Base-by-base conservation (phyloP, 208 protist genomes). In the Crithidia brevicula region DNA sequence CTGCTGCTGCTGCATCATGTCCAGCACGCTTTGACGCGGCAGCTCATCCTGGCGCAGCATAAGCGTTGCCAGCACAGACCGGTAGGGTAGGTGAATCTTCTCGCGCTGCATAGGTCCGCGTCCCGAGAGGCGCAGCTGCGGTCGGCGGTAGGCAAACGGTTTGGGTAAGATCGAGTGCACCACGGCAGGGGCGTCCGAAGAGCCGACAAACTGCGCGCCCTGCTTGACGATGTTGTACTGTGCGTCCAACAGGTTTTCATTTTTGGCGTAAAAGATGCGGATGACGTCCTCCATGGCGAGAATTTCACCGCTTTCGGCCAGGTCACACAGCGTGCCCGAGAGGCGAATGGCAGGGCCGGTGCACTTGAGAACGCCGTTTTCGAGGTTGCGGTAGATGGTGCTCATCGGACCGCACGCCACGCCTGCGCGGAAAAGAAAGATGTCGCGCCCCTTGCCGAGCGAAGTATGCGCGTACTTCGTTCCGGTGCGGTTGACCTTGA, bases 221-320 rank as follows among this genome's bases (percentile, higher is more conserved):
- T 87, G 72, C 23, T 81, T 79, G 34, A 92, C 66, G 54, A 93
- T 89, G 70, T 96, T 96, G 77, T 91, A 96, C 73, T 89, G 81
- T 33, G 72, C 74, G 43, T 85, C 88, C 11, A 83, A 16, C 58
- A 96, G 53, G 58, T 94, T 94, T 33, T 85, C 74, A 9, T 85
- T 91, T 47, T 81, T 91, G 15, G 65, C 53, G 70, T 93, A 71
- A 50, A 89, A 96, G 45, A 61, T 79, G 28, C 82, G 64, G 25
- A 96, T 80, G 57, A 94, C 82, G 25, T 89, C 85, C 27, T 86
- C 81, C 71, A 81, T 85, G 23, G 83, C 91, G 5, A 94, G 57
- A 59, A 96, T 91, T 49, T 96, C 88, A 16, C 91, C 91, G 40
- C 38, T 66, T 11, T 77, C 66, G 11, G 88, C 84, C 27, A 88